Base-by-base conservation (phyloP, 2,329 filamentous ascomycete genomes). In the Ophiostoma himal-ulmi region DNA sequence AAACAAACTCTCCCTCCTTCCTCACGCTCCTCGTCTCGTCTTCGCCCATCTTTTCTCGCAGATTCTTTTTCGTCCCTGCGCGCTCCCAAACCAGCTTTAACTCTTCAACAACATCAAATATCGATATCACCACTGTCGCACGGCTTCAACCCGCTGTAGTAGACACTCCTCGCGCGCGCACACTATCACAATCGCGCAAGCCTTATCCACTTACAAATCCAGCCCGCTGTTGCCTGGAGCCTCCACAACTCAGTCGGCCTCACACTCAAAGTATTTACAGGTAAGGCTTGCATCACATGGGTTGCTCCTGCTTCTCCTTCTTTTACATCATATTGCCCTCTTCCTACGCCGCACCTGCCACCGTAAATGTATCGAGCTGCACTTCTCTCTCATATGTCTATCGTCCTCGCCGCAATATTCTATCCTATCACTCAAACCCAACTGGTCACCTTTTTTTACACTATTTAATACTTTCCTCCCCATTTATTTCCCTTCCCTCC, bases 121-220 rank as follows among this genome's bases (percentile, higher is more conserved):
- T 41, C 60, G 14, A 26, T 11, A 65, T 65, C 62, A 14, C 36
- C 62, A 39, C 20, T 13, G 60, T 65, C 34, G 20, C 62, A 65
- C 62, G 62, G 62, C 34, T 39, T 65, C 62, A 14, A 39, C 36
- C 36, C 20, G 36, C 62, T 39, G 20, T 20, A 30, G 14, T 26
- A n/a, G 14, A 64, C 30, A 64, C 17, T 11, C 60, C 30, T 64
- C 60, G 60, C 60, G 60, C 60, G 60, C 60, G 60, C 60, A 34
- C 60, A 36, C 13, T 5, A 22, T 39, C 17, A 36, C 36, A 22
- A 20, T 39, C 36, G 62, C 36, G 62, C 62, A 36, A 65, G 62
- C 62, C 62, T 65, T 39, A 36, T 11, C 62, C 34, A 64, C 62
- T 65, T 36, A 65, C 62, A 65, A 65, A 65, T 65, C 8, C 62